Base-by-base conservation (phyloP, 2,329 filamentous ascomycete genomes). In the Apiospora malaysiana region DNA sequence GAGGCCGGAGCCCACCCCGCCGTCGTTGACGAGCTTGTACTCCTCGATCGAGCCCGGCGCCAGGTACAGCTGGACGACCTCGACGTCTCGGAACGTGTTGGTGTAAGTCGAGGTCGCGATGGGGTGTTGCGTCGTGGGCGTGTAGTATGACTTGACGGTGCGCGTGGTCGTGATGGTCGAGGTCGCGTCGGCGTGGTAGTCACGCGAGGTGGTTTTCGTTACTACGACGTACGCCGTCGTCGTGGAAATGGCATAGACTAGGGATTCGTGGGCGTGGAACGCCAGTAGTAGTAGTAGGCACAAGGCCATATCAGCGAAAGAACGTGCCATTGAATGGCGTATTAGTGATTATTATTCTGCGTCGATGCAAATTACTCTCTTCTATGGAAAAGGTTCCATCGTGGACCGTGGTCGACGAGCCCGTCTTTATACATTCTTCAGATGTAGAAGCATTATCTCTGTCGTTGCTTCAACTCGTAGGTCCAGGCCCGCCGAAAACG, bases 31-130 rank as follows among this genome's bases (percentile, higher is more conserved):
- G 14, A 67, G 65, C 23, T 67, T 14, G 12, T 25, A 27, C 23
- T 46, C 42, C n/a, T 27, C 40, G 16, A 67, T 42, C 5, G 65
- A 67, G 23, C 40, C 65, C 65, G 65, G 9, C 65, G 42, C 40
- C 42, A 46, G 14, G 65, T 67, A 67, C 42, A 67, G 65, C 23
- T 43, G 23, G 42, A 67, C 42, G 1, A 67, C 42, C 42, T 67
- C 65, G 65, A 67, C 7, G 27, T 67, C 42, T 2, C 21, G 27
- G 23, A 32, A 21, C 14, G 42, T 23, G 65, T 67, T 67, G 65
- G 65, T 67, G 65, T 46, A 67, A 4, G 65, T 46, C 42, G 65
- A 67, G 40, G 42, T 67, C 42, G 65, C 65, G 40, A 23, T 32
- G 42, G 42, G 42, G 27, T 18, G 51, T 23, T 18, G 51, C n/a